Conservation (phyloP, 345 rosid species). For the Camelina laxa region DNA sequence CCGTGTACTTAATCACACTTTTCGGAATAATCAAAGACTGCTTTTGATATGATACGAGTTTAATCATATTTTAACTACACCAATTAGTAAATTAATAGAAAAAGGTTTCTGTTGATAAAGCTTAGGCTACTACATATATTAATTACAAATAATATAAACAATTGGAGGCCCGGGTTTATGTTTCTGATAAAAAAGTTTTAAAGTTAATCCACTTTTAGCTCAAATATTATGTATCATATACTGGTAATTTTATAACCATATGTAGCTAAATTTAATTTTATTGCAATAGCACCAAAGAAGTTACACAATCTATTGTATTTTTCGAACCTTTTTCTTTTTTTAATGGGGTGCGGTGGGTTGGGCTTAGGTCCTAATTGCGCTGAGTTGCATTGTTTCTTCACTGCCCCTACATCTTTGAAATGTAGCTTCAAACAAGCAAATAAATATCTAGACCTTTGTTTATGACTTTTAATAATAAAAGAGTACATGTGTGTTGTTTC, state of each 20-base stretch:
- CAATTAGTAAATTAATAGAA: not conserved
- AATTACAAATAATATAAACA: not conserved
- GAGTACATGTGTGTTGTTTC: constrained; percentile 38
- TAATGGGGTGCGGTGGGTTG: constrained; percentile 2
- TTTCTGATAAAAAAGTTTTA: not conserved
- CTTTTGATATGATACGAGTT: constrained; percentile 31
- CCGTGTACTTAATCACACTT: constrained; percentile 42
- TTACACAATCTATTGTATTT: not conserved
- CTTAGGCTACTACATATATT: constrained; percentile 19
- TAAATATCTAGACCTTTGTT: constrained; percentile 36
- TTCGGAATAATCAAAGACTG: constrained; percentile 14
- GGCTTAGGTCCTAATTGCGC: constrained; percentile 19
- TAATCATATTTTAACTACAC: not conserved
- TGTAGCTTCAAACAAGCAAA: constrained; percentile 12
- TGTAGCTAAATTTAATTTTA: not conserved
- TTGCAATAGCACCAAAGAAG: not conserved
- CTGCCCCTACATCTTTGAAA: constrained; percentile 15
- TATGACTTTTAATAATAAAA: constrained; percentile 33
- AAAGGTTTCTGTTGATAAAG: constrained; percentile 4
- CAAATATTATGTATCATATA: not conserved
- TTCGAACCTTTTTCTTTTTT: not conserved
- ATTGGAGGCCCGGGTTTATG: constrained; percentile 11
- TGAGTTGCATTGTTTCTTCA: constrained; percentile 28
- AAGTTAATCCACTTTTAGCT: constrained; percentile 30
- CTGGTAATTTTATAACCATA: not conserved